Conservation (phyloP, 2,329 filamentous ascomycete genomes). For the Hymenoscyphus repandus region DNA sequence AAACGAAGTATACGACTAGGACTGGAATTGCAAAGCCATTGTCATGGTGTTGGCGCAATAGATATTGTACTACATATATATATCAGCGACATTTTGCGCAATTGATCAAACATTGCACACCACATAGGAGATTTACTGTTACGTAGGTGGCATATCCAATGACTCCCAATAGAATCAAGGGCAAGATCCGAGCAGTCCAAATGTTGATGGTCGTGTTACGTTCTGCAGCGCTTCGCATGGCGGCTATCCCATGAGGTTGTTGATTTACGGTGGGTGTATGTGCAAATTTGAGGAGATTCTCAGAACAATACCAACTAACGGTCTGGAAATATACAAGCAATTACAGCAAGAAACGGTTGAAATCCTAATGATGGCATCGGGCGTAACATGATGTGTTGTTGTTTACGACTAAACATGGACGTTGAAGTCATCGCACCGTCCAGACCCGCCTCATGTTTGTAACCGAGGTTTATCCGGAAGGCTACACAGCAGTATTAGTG, state of each 20-base stretch:
- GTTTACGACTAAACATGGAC: no score
- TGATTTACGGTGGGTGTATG: not conserved
- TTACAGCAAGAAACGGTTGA: no score
- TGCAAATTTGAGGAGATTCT: no score
- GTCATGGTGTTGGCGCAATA: constrained; percentile 47
- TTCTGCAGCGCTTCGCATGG: constrained; percentile 3
- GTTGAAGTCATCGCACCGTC: no score
- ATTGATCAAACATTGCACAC: constrained; percentile 42
- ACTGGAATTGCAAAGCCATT: constrained; percentile 60
- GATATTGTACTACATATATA: constrained; percentile 57
- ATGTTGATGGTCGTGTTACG: constrained; percentile 18
- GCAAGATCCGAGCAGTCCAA: constrained; percentile 48
- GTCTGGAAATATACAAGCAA: no score
- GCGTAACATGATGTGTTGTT: no score
- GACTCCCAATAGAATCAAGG: constrained; percentile 59
- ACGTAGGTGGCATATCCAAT: constrained; percentile 69
- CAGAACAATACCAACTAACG: no score
- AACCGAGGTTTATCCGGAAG: no score
- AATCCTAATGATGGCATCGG: no score
- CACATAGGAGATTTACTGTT: constrained; percentile 60
- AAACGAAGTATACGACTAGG: constrained; percentile 65
- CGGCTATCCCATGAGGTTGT: constrained; percentile 3
- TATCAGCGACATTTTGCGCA: no score
- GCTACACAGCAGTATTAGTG: no score
- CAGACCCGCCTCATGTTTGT: no score